These are phyloP conservation scores for Cryptococcus depauperatus DNA, from an alignment of 1,284 basidiomycete species.

Conservation along the genomic window DNA sequence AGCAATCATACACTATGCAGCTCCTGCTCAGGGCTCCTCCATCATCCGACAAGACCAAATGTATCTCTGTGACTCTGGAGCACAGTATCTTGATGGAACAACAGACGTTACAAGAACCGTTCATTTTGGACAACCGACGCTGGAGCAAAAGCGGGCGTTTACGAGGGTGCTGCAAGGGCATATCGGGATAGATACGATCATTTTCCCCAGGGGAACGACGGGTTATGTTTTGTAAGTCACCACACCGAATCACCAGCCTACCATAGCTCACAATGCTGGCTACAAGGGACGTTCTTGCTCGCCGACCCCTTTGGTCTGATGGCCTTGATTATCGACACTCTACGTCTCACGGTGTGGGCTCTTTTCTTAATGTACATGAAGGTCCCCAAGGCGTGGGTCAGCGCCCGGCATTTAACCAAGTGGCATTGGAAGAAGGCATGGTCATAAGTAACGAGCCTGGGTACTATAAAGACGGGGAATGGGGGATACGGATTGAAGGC, in stretches of 20 bases:
- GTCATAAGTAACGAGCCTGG: constrained; percentile 89
- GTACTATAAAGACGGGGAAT: constrained; percentile 85
- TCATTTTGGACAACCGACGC: constrained; percentile 82
- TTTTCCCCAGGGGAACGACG: constrained; percentile 84
- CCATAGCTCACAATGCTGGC: constrained; percentile 6
- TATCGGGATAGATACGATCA: constrained; percentile 66
- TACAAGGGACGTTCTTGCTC: constrained; percentile 70
- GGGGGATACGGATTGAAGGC: constrained; percentile 90
- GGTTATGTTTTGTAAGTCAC: constrained; percentile 47
- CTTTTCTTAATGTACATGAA: constrained; percentile 89
- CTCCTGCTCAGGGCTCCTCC: constrained; percentile 65
- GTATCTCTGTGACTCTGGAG: constrained; percentile 92
- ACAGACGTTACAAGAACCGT: constrained; percentile 88
- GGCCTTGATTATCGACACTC: constrained; percentile 72
- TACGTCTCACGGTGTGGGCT: constrained; percentile 89
- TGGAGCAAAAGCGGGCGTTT: constrained; percentile 77
- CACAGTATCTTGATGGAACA: constrained; percentile 84
- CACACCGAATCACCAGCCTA: not conserved
- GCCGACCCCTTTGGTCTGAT: constrained; percentile 80
- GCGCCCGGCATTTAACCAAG: constrained; percentile 55
- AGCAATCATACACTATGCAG: constrained; percentile 92
- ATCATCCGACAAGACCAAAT: constrained; percentile 71
- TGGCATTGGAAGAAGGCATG: constrained; percentile 71
- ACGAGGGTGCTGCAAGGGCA: constrained; percentile 94
- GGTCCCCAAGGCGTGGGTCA: constrained; percentile 83